phyloP scores from a whole-genome alignment of 129 eudicot genomes.

The Lonicera japonica region DNA sequence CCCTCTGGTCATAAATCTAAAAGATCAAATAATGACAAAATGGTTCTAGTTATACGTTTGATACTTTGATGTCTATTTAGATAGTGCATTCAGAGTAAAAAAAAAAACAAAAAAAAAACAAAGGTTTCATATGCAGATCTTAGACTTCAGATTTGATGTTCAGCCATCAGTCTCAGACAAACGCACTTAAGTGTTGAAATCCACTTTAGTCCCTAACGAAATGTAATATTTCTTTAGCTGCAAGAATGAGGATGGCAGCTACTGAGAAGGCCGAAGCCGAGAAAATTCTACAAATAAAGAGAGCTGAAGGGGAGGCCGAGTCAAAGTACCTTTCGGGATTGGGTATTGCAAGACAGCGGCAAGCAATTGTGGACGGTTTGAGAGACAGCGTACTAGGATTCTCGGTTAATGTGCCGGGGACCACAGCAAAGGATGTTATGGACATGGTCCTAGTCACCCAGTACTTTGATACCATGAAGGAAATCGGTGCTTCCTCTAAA shows the following conservation, averaged over 20 bases:
- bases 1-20: no score
- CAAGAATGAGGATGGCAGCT: slow-evolving; percentile 71
- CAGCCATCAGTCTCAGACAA: no score
- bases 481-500: slow-evolving; percentile 65
- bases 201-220: not conserved
- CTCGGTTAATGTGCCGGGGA: slow-evolving; percentile 67
- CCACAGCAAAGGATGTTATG: slow-evolving; percentile 75
- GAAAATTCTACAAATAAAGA: slow-evolving; percentile 62
- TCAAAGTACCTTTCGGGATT: slow-evolving; percentile 62
- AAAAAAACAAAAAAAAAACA: no score
- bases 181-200: no score
- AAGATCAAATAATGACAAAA: no score
- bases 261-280: slow-evolving; percentile 81
- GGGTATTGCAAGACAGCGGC: slow-evolving; percentile 80
- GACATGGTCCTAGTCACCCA: slow-evolving; percentile 85
- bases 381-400: slow-evolving; percentile 82
- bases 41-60: no score
- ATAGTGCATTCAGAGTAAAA: no score
- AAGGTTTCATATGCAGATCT: no score
- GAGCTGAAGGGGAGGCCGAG: slow-evolving; percentile 90
- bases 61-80: no score
- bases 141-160: no score
- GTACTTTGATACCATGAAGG: slow-evolving; percentile 81
- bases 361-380: slow-evolving; percentile 76
- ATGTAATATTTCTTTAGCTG: slow-evolving; percentile 38